These are phyloP conservation scores for Straminergon stramineum DNA, from an alignment of 225 moss, liverwort and hornwort species.

Conservation along the genomic window DNA sequence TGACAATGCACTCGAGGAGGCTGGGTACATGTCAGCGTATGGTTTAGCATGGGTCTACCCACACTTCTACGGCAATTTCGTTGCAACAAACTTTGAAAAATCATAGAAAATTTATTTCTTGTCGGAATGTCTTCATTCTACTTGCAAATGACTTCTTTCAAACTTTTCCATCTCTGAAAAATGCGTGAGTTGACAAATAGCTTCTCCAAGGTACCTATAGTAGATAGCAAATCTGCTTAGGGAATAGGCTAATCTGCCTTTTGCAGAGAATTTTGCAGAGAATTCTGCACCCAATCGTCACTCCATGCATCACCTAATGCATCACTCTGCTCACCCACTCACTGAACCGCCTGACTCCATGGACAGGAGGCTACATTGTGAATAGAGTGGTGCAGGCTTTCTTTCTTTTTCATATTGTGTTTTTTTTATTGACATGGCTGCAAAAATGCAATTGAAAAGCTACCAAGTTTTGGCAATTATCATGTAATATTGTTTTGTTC, in stretches of 20 bases:
- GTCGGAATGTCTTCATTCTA: background rate
- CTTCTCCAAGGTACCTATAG: background rate
- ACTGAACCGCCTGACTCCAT: background rate
- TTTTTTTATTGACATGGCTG: background rate
- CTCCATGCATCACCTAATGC: background rate
- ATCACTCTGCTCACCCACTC: background rate
- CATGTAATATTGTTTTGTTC: background rate
- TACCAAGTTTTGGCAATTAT: background rate
- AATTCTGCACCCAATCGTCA: background rate
- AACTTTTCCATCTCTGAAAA: too few species aligned
- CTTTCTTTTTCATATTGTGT: background rate
- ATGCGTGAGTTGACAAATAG: background rate
- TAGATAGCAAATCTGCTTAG: background rate
- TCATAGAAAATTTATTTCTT: background rate
- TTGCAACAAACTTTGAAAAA: background rate
- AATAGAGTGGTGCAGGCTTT: background rate
- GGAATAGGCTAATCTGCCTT: background rate
- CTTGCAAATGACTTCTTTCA: too few species aligned
- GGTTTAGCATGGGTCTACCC: background rate
- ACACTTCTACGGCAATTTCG: too few species aligned
- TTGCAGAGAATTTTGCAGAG: background rate
- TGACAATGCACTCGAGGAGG: background rate
- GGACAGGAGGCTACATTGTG: too few species aligned
- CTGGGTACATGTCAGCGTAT: rapidly evolving
- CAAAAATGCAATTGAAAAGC: background rate